Evolutionary conservation across 2,329 filamentous ascomycete species (phyloP).

Genomic region (Diaporthe amygdali): DNA sequence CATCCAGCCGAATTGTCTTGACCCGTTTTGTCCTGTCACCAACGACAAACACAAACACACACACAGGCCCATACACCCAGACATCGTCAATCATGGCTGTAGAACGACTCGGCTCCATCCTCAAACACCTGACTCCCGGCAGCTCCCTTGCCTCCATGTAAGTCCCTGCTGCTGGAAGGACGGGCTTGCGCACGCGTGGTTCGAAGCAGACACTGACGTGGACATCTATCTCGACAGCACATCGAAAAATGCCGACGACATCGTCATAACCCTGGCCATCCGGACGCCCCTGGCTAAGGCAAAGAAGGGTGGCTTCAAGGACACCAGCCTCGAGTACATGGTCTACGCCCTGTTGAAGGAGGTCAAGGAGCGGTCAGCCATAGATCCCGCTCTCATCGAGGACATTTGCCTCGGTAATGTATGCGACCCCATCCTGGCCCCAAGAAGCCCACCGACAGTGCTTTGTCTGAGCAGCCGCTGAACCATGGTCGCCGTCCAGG

Average conservation of each 20-base stretch:
- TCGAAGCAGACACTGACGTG: slow-evolving; percentile 27
- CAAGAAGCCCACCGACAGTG: no score
- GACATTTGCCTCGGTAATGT: slow-evolving; percentile 95
- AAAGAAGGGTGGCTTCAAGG: slow-evolving; percentile 92
- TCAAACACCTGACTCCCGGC: slow-evolving; percentile 82
- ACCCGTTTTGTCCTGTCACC: not conserved
- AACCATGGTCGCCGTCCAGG: slow-evolving; percentile 48
- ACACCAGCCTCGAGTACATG: slow-evolving; percentile 87
- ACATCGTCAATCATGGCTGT: slow-evolving; percentile 67
- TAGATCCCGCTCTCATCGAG: slow-evolving; percentile 82
- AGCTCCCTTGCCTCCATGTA: slow-evolving; percentile 80
- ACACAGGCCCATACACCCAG: slow-evolving; percentile 19
- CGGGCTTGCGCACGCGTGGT: not conserved
- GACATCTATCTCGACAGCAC: slow-evolving; percentile 59
- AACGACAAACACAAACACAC: not conserved
- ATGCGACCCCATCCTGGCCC: not conserved
- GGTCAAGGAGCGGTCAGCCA: slow-evolving; percentile 71
- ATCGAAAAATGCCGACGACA: slow-evolving; percentile 91
- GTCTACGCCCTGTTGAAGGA: slow-evolving; percentile 83
- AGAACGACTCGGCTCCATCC: slow-evolving; percentile 85
- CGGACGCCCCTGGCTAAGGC: slow-evolving; percentile 90
- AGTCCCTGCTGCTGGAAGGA: slow-evolving; percentile 39
- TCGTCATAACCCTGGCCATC: slow-evolving; percentile 92
- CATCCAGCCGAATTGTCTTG: not conserved
- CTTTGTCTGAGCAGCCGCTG: not conserved